phyloP scores from a whole-genome alignment of 306 rosid genomes.

The Inga oerstediana region DNA sequence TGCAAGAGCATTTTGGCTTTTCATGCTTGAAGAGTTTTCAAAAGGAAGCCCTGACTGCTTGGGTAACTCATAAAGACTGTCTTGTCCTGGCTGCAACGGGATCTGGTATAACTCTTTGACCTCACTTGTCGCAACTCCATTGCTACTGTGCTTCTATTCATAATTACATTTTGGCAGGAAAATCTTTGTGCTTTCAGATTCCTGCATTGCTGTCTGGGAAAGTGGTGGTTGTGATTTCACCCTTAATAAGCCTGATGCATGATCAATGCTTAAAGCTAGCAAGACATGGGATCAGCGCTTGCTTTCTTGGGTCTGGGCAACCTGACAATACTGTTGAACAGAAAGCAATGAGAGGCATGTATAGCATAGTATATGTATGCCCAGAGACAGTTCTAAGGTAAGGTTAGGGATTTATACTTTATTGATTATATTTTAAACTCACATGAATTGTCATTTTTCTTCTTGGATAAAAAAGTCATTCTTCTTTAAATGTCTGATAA shows the following conservation, averaged over 20 bases:
- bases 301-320: conserved; percentile 98
- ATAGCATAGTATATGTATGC: conserved; percentile 75
- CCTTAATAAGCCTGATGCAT: conserved; percentile 93
- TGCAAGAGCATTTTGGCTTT: conserved; percentile 76
- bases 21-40: conserved; percentile 70
- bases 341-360: conserved; percentile 88
- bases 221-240: conserved; percentile 95
- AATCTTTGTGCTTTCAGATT: conserved; percentile 91
- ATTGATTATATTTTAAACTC: not conserved
- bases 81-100: conserved; percentile 96
- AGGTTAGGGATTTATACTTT: conserved; percentile 35
- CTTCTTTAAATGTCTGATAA: conserved; percentile 25
- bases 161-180: conserved; percentile 62
- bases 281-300: conserved; percentile 74
- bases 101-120: conserved; percentile 59
- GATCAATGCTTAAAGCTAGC: conserved; percentile 91
- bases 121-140: conserved; percentile 12
- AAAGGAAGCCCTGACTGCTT: conserved; percentile 76
- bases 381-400: conserved; percentile 90
- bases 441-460: not conserved
- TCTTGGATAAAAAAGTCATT: not conserved
- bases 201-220: conserved; percentile 90
- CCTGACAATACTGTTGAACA: conserved; percentile 78
- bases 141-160: conserved; percentile 25
- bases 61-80: conserved; percentile 72